These are phyloP conservation scores for Boletus fagicola DNA, from an alignment of 768 basidiomycete species.

Conservation along the genomic window DNA sequence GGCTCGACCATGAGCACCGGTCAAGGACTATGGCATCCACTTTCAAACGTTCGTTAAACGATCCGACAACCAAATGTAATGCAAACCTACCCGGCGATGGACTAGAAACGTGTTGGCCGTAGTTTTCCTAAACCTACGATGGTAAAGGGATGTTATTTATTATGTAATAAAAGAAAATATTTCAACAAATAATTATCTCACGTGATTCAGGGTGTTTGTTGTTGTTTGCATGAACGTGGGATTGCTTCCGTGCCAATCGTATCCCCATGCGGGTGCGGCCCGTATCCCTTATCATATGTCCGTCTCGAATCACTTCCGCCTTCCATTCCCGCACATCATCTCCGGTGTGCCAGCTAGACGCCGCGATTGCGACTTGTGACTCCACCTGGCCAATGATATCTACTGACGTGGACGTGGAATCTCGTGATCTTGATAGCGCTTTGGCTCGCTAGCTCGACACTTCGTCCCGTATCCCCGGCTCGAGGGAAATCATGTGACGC, in stretches of 20 bases:
- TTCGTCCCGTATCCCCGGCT: conserved; percentile 14
- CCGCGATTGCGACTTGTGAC: conserved; percentile 5
- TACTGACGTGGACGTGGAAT: background rate
- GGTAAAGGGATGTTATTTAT: background rate
- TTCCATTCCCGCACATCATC: conserved; percentile 1
- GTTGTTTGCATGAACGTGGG: background rate
- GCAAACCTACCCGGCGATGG: conserved; percentile 13
- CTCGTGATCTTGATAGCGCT: conserved; percentile 13
- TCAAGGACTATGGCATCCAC: conserved; percentile 1
- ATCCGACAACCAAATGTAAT: background rate
- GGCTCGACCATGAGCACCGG: conserved; percentile 61
- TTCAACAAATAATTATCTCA: background rate
- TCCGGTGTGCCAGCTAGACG: conserved; percentile 7
- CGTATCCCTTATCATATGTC: conserved; percentile 6
- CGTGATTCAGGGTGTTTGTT: background rate
- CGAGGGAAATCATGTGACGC: conserved; percentile 22
- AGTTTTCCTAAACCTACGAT: background rate
- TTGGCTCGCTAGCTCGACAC: conserved; percentile 6
- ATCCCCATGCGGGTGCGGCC: background rate
- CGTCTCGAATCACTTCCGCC: background rate
- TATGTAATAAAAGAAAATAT: conserved; percentile 18
- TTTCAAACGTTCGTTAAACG: background rate
- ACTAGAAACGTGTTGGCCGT: conserved; percentile 1
- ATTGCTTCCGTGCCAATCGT: background rate
- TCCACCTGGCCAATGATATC: background rate